Conservation (phyloP, 257 asterid species). For the Forsythia suspensa region DNA sequence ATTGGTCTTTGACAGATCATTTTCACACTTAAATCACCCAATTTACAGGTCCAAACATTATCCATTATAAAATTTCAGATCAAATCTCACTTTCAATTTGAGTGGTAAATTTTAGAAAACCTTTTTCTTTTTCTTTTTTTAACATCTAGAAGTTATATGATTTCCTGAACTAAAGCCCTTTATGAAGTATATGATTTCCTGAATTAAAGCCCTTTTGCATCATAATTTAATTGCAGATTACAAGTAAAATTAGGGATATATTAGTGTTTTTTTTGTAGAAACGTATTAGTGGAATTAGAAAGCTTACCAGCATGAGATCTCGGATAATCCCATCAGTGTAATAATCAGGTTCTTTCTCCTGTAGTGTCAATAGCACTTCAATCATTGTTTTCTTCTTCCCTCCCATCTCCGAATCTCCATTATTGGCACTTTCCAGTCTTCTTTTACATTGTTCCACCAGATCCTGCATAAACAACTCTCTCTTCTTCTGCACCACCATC, state of each 20-base stretch:
- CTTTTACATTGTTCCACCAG: conserved; percentile 35
- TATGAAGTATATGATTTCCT: no score
- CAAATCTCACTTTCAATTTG: not conserved
- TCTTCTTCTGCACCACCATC: conserved; percentile 28
- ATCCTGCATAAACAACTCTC: conserved; percentile 45
- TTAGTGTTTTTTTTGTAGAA: no score
- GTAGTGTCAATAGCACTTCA: conserved; percentile 43
- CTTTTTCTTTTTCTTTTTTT: no score
- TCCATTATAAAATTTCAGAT: not conserved
- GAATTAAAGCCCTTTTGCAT: no score
- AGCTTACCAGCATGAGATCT: conserved; percentile 31
- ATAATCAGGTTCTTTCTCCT: conserved; percentile 38
- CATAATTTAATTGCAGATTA: no score
- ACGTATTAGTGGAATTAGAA: no score
- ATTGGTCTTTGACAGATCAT: not conserved
- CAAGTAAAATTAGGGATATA: no score
- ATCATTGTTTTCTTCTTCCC: conserved; percentile 30
- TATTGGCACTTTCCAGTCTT: not conserved
- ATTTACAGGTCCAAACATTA: not conserved
- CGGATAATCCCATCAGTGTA: conserved; percentile 33
- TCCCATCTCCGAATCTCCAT: not conserved
- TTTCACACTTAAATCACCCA: not conserved
- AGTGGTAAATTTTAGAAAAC: not conserved
- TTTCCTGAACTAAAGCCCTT: no score
- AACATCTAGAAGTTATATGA: no score